Percentiles rank a stretch among this genome's conserved stretches.
These are phyloP conservation scores for Ricinus communis DNA, from an alignment of 345 rosid genomes.

Conservation along the genomic window DNA sequence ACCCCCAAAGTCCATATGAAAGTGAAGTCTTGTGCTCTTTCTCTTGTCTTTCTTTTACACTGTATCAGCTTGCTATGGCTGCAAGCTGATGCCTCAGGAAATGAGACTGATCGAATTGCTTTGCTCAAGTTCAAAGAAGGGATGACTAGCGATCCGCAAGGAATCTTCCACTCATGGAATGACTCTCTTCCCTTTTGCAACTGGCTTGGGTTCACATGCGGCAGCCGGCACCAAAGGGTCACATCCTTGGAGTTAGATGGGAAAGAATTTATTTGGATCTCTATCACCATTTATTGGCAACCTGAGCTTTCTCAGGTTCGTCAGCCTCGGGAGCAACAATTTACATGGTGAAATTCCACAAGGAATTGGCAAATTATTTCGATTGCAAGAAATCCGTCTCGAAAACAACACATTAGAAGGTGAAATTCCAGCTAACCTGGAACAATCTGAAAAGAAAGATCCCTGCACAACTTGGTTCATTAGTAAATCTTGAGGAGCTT, in stretches of 20 bases:
- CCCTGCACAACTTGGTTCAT: conserved; percentile 21
- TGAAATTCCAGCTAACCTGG: conserved; percentile 11
- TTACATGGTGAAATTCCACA: conserved; percentile 9
- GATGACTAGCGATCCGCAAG: not conserved
- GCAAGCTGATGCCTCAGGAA: not conserved
- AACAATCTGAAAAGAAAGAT: conserved; percentile 16
- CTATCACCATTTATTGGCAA: conserved; percentile 14
- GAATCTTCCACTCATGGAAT: not conserved
- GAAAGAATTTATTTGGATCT: conserved; percentile 3
- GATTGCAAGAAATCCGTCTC: conserved; percentile 8
- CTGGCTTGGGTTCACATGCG: conserved; percentile 6
- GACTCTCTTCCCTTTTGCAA: not conserved
- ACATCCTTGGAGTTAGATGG: conserved; percentile 3
- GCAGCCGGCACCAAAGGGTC: not conserved
- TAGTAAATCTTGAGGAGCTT: conserved; percentile 17
- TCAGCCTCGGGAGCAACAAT: conserved; percentile 11
- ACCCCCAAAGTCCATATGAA: no score
- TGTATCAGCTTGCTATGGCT: not conserved
- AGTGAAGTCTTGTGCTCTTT: not conserved
- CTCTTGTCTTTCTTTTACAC: not conserved
- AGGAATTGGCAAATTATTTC: conserved; percentile 13
- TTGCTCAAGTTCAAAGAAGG: conserved; percentile 7
- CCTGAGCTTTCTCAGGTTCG: conserved; percentile 8
- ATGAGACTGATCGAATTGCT: conserved; percentile 3
- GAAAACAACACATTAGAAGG: conserved; percentile 16